These are phyloP conservation scores for Tulasnella sp. DNA, from an alignment of 768 basidiomycete genomes.

Conservation along the genomic window DNA sequence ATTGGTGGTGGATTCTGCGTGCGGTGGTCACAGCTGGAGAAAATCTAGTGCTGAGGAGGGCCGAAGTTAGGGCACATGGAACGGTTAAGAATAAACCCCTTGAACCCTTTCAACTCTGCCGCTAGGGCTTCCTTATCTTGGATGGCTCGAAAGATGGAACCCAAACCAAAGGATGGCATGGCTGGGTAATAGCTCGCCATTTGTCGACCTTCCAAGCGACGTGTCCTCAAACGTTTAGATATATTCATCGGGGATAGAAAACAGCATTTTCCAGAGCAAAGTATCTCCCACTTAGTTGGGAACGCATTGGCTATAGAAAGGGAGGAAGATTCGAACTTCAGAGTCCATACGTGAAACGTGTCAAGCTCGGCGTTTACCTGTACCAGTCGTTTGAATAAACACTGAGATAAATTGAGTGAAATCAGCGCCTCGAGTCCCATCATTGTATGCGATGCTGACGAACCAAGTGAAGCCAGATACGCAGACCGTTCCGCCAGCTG, in stretches of 20 bases:
- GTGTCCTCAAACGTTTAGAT: too few relatives aligned
- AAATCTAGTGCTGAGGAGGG: too few relatives aligned
- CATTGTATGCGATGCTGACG: neutral
- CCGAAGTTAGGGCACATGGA: too few relatives aligned
- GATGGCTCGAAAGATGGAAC: too few relatives aligned
- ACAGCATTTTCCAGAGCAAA: neutral
- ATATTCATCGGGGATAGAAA: neutral
- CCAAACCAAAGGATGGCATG: too few relatives aligned
- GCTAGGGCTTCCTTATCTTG: too few relatives aligned
- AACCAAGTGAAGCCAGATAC: neutral
- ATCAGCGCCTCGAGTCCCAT: neutral
- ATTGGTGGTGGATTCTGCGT: too few relatives aligned
- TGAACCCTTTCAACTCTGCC: too few relatives aligned
- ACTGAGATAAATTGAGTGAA: neutral
- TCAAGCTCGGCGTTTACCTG: neutral
- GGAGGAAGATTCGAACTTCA: neutral
- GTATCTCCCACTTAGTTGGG: neutral
- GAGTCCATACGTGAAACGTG: neutral
- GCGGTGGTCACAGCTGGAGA: too few relatives aligned
- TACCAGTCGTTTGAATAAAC: neutral
- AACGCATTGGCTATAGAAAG: constrained; percentile 5
- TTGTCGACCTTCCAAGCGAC: too few relatives aligned
- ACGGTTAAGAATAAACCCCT: too few relatives aligned
- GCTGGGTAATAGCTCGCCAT: too few relatives aligned
- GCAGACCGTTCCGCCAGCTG: constrained; percentile 1